Conservation (phyloP, 2,329 filamentous ascomycete species). For the Ceratocystis diversiconidia region DNA sequence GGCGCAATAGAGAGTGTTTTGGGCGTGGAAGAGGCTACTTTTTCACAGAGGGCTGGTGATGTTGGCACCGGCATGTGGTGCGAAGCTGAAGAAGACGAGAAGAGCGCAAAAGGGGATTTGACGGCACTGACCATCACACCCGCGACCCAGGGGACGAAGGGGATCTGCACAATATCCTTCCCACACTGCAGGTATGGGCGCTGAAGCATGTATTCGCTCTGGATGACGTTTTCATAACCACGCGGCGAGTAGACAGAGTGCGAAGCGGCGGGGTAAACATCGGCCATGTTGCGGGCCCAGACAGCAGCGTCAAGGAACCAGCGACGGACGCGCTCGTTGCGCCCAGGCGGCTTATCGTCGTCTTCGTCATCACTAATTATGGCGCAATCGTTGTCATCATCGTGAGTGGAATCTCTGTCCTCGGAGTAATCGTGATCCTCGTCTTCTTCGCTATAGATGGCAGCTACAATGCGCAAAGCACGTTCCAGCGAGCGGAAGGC, state of each 20-base stretch:
- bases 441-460: constrained; percentile 16
- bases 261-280: constrained; percentile 16
- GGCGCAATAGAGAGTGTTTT: constrained; percentile 13
- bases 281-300: constrained; percentile 15
- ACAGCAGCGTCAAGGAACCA: constrained; percentile 15
- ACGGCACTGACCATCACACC: constrained; percentile 11
- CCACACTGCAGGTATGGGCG: constrained; percentile 16
- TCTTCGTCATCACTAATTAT: constrained; percentile 14
- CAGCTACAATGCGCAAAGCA: constrained; percentile 15
- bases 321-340: constrained; percentile 12
- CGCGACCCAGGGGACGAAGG: constrained; percentile 15
- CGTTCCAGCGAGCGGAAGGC: constrained; percentile 15
- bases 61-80: constrained; percentile 7
- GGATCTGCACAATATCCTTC: constrained; percentile 14
- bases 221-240: constrained; percentile 12
- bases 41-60: constrained; percentile 15
- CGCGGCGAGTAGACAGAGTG: constrained; percentile 2
- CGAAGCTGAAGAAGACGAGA: neutral
- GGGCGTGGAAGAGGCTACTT: constrained; percentile 15
- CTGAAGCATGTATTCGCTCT: constrained; percentile 15
- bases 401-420: neutral
- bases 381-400: constrained; percentile 7
- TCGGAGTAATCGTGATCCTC: neutral
- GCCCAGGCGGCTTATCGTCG: neutral
- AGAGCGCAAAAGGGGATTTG: constrained; percentile 13